These are phyloP conservation scores for Gloeostereum incarnatum DNA, from an alignment of 768 basidiomycete species.

Conservation along the genomic window DNA sequence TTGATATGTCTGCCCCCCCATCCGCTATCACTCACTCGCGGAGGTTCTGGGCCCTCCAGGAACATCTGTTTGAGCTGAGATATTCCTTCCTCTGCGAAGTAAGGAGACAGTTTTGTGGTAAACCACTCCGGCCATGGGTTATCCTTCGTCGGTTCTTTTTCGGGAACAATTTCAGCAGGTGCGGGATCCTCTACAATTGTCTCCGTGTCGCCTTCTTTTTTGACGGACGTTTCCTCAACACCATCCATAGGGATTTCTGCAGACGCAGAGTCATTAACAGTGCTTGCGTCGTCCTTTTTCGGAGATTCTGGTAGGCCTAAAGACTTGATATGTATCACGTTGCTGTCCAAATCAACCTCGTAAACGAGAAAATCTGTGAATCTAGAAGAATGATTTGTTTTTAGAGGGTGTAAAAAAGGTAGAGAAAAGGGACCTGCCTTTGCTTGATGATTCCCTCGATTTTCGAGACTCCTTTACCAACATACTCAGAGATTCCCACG, in stretches of 20 bases:
- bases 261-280: constrained; percentile 11
- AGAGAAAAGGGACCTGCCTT: constrained; percentile 40
- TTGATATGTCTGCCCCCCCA: constrained; percentile 50
- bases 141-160: constrained; percentile 16
- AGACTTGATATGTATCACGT: constrained; percentile 74
- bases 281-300: constrained; percentile 25
- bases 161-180: constrained; percentile 2
- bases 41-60: constrained; percentile 75
- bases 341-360: constrained; percentile 78
- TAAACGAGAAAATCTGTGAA: constrained; percentile 97
- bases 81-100: constrained; percentile 55
- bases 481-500: constrained; percentile 88
- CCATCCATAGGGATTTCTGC: constrained; percentile 14
- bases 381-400: constrained; percentile 27
- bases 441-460: constrained; percentile 96
- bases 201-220: constrained; percentile 4
- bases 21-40: constrained; percentile 63
- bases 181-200: constrained; percentile 3
- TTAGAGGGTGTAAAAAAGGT: constrained; percentile 1
- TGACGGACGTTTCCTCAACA: constrained; percentile 2
- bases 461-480: constrained; percentile 56
- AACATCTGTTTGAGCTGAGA: constrained; percentile 61
- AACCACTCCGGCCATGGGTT: constrained; percentile 68
- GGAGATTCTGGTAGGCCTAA: constrained; percentile 60
- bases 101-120: constrained; percentile 43